Evolutionary conservation across 2,329 filamentous ascomycete species (phyloP).

Genomic region (Pseudonectria foliicola): DNA sequence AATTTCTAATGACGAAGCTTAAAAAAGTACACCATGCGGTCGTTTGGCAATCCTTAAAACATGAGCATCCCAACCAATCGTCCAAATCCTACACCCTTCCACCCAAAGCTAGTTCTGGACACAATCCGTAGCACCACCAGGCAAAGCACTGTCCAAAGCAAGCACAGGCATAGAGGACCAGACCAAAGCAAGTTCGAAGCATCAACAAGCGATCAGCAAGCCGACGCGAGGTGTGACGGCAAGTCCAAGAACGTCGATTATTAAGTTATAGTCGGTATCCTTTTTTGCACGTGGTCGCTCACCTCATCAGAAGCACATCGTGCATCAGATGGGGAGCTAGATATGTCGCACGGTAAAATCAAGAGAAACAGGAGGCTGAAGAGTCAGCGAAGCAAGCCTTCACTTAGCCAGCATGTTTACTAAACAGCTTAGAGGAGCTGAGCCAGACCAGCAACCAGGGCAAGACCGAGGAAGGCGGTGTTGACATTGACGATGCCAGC

Average conservation of each 20-base stretch:
- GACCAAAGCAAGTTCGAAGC: no score
- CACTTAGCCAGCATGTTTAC: slow-evolving; percentile 21
- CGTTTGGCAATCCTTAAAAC: no score
- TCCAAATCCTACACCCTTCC: no score
- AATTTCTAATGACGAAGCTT: no score
- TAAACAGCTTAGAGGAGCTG: slow-evolving; percentile 42
- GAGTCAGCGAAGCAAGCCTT: slow-evolving; percentile 30
- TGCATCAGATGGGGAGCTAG: slow-evolving; percentile 25
- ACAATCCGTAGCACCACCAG: no score
- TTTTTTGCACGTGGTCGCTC: slow-evolving; percentile 21
- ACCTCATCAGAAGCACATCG: slow-evolving; percentile 20
- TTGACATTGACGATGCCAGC: slow-evolving; percentile 40
- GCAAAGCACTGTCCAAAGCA: no score
- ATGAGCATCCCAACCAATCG: no score
- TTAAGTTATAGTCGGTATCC: slow-evolving; percentile 35
- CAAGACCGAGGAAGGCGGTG: slow-evolving; percentile 40
- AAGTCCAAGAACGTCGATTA: slow-evolving; percentile 34
- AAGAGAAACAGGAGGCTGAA: slow-evolving; percentile 26
- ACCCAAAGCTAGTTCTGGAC: no score
- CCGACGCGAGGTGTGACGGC: no score
- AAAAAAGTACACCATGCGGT: no score
- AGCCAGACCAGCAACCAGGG: slow-evolving; percentile 39
- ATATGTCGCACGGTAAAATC: slow-evolving; percentile 29
- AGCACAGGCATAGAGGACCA: no score
- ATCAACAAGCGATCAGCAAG: no score